Evolutionary conservation across 768 basidiomycete genomes (phyloP).

Genomic region (Lactarius indigo): DNA sequence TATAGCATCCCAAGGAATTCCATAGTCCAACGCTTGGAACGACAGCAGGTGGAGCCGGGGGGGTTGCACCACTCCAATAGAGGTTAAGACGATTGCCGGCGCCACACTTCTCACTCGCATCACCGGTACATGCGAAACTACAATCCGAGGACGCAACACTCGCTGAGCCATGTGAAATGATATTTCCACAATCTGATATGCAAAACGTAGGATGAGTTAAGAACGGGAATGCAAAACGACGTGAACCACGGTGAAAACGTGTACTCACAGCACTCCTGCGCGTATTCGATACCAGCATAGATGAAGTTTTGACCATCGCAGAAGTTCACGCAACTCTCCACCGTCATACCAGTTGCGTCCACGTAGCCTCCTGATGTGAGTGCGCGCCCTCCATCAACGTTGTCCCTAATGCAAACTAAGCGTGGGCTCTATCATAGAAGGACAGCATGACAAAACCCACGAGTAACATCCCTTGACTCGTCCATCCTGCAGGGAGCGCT

Average conservation of each 20-base stretch:
- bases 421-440: slow-evolving; percentile 23
- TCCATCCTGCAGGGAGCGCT: slow-evolving; percentile 53
- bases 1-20: slow-evolving; percentile 73
- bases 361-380: slow-evolving; percentile 47
- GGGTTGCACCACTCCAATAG: slow-evolving; percentile 57
- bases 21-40: slow-evolving; percentile 57
- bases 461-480: slow-evolving; percentile 59
- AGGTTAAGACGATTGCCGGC: slow-evolving; percentile 56
- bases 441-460: slow-evolving; percentile 35
- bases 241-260: background rate
- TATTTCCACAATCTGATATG: slow-evolving; percentile 59
- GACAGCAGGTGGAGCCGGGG: slow-evolving; percentile 53
- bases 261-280: slow-evolving; percentile 60
- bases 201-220: slow-evolving; percentile 6
- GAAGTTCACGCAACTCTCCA: slow-evolving; percentile 46
- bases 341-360: slow-evolving; percentile 55
- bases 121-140: slow-evolving; percentile 57
- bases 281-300: slow-evolving; percentile 70
- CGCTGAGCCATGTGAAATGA: slow-evolving; percentile 43
- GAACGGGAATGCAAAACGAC: background rate
- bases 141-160: slow-evolving; percentile 51
- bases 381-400: slow-evolving; percentile 51
- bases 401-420: slow-evolving; percentile 45
- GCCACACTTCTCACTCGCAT: slow-evolving; percentile 57
- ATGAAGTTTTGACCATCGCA: slow-evolving; percentile 47